A percentile compares a stretch with the other conserved stretches of the same genome.
Evolutionary conservation across 2,329 filamentous ascomycete species (phyloP).

Genomic region (Neonectria sp.): DNA sequence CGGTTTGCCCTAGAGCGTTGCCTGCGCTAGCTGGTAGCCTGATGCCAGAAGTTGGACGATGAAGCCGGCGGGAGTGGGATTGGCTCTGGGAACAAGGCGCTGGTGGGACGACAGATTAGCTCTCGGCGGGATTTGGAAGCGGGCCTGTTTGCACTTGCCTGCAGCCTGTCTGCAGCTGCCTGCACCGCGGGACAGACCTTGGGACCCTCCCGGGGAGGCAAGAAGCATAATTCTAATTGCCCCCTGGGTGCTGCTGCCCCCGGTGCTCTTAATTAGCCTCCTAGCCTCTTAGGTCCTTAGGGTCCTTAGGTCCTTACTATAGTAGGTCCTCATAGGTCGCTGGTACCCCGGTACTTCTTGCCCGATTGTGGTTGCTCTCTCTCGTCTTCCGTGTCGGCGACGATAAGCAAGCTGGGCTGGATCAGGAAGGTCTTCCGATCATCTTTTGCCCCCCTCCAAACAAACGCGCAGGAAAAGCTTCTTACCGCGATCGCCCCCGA

Average conservation of each 20-base stretch:
- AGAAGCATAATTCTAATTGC: conserved; percentile 22
- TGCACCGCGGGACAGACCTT: not conserved
- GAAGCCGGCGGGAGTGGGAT: not conserved
- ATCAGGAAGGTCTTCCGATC: conserved; percentile 43
- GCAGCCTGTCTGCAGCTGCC: not conserved
- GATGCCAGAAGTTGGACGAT: conserved; percentile 15
- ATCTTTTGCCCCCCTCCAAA: not conserved
- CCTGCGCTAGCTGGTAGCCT: conserved; percentile 1
- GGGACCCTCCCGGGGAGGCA: conserved; percentile 6
- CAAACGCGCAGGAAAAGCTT: not conserved
- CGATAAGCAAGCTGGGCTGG: conserved; percentile 39
- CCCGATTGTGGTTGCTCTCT: not conserved
- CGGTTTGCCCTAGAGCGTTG: too few species aligned
- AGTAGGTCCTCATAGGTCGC: too few species aligned
- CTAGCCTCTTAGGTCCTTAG: not conserved
- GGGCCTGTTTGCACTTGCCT: not conserved
- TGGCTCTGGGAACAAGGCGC: not conserved
- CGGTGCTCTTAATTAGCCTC: not conserved
- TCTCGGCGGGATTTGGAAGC: conserved; percentile 15
- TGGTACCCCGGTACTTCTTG: too few species aligned
- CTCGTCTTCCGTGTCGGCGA: conserved; percentile 13
- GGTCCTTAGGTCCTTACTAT: too few species aligned
- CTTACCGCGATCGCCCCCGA: conserved; percentile 6
- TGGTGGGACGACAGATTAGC: conserved; percentile 23
- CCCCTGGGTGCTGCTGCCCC: not conserved